Evolutionary conservation across 495 filamentous ascomycete species (phyloP).

Genomic region (Parmelia sp.): DNA sequence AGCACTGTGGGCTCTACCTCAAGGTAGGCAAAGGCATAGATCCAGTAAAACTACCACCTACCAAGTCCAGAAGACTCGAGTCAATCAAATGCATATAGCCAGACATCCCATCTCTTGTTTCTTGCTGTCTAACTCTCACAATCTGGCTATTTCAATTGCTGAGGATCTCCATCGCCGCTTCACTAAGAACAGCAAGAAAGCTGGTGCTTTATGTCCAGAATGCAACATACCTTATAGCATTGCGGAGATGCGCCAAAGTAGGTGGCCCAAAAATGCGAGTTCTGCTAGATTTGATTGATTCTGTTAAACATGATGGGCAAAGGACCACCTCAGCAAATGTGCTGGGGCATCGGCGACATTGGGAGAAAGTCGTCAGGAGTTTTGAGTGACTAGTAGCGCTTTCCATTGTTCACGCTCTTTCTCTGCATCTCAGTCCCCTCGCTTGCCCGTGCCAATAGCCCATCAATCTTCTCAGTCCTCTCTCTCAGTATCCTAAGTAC

Average conservation of each 20-base stretch:
- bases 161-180: too few species aligned
- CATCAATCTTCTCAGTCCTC: background rate
- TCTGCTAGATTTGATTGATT: background rate
- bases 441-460: background rate
- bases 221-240: background rate
- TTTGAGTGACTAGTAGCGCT: background rate
- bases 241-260: background rate
- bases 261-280: too few species aligned
- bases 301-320: background rate
- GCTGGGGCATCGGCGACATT: background rate
- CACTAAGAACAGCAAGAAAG: too few species aligned
- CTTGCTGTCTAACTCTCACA: too few species aligned
- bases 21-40: too few species aligned
- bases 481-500: background rate
- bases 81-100: too few species aligned
- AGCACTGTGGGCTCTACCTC: too few species aligned
- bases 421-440: background rate
- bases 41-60: too few species aligned
- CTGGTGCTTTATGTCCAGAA: too few species aligned
- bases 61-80: too few species aligned
- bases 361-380: background rate
- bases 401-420: background rate
- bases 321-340: background rate
- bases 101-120: too few species aligned
- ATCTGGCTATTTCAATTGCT: too few species aligned